Percentiles rank a stretch among this genome's conserved stretches.
Evolutionary conservation across 192 early-diverging fungal species (phyloP).

Genomic region (Linnemannia zychae): DNA sequence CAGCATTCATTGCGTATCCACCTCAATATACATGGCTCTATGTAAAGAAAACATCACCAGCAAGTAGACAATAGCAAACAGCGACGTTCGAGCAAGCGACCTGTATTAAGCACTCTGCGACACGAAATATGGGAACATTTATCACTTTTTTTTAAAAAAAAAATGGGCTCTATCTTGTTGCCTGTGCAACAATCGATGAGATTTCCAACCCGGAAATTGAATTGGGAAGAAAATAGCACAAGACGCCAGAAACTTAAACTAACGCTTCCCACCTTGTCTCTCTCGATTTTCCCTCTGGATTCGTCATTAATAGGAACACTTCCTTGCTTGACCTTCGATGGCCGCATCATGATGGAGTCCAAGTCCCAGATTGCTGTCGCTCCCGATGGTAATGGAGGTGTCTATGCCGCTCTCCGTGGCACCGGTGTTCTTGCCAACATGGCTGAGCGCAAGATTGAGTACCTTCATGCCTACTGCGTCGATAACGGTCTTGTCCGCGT

Average conservation of each 20-base stretch:
- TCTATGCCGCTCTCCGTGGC: slow-evolving; percentile 91
- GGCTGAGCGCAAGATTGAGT: slow-evolving; percentile 85
- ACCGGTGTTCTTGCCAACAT: slow-evolving; percentile 88
- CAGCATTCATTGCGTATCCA: neutral
- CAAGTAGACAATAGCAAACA: neutral
- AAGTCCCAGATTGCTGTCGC: slow-evolving; percentile 85
- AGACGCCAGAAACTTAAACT: slow-evolving; percentile 11
- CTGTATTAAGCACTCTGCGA: neutral
- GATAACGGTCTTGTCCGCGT: slow-evolving; percentile 98
- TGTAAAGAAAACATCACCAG: neutral
- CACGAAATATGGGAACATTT: neutral
- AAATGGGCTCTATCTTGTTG: neutral
- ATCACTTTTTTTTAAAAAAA: neutral
- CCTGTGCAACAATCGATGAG: slow-evolving; percentile 3
- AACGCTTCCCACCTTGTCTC: neutral
- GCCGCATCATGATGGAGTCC: slow-evolving; percentile 92
- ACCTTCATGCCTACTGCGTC: slow-evolving; percentile 96
- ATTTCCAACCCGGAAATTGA: neutral
- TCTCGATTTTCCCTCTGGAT: neutral
- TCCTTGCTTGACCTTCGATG: slow-evolving; percentile 93
- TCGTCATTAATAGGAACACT: slow-evolving; percentile 72
- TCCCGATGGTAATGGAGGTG: slow-evolving; percentile 94
- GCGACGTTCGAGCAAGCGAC: neutral
- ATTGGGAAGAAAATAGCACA: neutral
- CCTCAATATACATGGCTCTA: neutral